Percentiles rank a stretch among this genome's conserved stretches.
Conservation (phyloP, 2,329 filamentous ascomycete genomes). For the Cercospora sp. region DNA sequence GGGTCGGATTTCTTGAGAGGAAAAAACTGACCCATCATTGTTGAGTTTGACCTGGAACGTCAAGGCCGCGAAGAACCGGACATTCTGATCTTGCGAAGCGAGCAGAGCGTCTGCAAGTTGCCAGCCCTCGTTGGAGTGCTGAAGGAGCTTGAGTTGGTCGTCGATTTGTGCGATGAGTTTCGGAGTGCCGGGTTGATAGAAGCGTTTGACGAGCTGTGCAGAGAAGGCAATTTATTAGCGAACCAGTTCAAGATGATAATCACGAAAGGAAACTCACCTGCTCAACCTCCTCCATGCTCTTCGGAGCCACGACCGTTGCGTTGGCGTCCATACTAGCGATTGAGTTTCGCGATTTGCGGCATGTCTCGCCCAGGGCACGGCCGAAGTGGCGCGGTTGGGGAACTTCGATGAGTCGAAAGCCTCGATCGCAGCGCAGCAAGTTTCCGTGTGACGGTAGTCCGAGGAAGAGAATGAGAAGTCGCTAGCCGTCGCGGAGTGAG, state of each 20-base stretch:
- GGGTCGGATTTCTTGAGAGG: constrained; percentile 18
- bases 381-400: neutral
- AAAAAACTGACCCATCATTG: constrained; percentile 40
- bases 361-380: constrained; percentile 10
- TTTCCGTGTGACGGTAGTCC: neutral
- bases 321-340: constrained; percentile 21
- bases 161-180: constrained; percentile 60
- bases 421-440: neutral
- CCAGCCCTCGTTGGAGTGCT: constrained; percentile 82
- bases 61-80: constrained; percentile 88
- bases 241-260: neutral
- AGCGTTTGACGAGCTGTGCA: constrained; percentile 48
- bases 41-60: constrained; percentile 95
- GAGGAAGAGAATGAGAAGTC: neutral
- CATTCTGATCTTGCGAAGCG: constrained; percentile 66
- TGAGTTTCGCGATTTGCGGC: constrained; percentile 15
- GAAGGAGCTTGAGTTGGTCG: constrained; percentile 73
- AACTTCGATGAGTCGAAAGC: neutral
- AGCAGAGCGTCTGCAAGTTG: constrained; percentile 77
- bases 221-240: neutral
- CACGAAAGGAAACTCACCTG: constrained; percentile 16
- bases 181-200: constrained; percentile 51
- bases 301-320: constrained; percentile 20
- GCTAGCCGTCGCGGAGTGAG: neutral
- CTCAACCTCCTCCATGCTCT: constrained; percentile 27